Evolutionary conservation across 192 early-diverging fungal genomes (phyloP).

Genomic region (Backusella sp.): DNA sequence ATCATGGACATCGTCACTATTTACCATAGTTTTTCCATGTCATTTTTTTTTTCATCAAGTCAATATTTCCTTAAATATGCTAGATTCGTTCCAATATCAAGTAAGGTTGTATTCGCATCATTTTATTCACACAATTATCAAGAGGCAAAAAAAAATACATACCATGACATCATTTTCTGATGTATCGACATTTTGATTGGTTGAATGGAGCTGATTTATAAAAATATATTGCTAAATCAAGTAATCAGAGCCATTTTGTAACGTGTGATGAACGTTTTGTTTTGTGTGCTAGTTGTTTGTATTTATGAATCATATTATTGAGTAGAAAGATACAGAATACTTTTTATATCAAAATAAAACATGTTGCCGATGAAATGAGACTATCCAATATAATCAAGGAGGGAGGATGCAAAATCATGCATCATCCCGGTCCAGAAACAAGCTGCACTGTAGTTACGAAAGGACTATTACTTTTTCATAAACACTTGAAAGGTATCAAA

Average conservation of each 20-base stretch:
- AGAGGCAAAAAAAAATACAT: not conserved
- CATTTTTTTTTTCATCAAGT: not conserved
- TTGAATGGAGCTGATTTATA: not conserved
- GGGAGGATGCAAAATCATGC: not conserved
- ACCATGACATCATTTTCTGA: not conserved
- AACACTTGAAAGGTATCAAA: not conserved
- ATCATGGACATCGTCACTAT: not conserved
- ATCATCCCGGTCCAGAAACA: not conserved
- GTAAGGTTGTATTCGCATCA: not conserved
- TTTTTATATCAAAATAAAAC: not conserved
- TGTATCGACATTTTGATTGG: not conserved
- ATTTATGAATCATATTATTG: not conserved
- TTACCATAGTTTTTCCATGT: not conserved
- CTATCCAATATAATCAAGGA: not conserved
- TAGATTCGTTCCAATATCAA: not conserved
- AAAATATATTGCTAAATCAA: not conserved
- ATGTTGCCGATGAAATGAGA: not conserved
- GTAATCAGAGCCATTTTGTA: not conserved
- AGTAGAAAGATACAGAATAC: not conserved
- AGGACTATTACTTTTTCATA: too few species aligned
- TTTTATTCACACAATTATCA: not conserved
- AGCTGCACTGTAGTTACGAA: not conserved
- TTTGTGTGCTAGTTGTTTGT: not conserved
- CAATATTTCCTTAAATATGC: not conserved
- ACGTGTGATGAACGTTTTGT: not conserved